Base-by-base conservation (phyloP, 176 grass and related monocot species). In the Elaeis guineensis region DNA sequence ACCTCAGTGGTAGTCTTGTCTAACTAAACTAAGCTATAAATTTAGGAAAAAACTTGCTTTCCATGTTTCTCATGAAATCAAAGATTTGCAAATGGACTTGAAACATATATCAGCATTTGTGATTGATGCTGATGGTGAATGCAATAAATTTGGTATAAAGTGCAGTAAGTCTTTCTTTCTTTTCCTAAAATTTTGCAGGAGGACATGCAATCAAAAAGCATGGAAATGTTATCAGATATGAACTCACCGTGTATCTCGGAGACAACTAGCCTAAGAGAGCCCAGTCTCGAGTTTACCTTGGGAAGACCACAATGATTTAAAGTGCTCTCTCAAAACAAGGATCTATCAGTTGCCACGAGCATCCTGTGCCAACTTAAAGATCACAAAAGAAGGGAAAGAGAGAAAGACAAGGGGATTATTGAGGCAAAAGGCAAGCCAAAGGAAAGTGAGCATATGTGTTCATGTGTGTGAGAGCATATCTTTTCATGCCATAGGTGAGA, bases 281-380 rank as follows among this genome's bases (percentile, higher is more conserved):
- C 78, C 9, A 86, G 73, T 51, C 83, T 86, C n/a, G 83, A 86
- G 71, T 86, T 86, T 53, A 86, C 83, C 21, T 49, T 86, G 25
- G 83, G 83, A 66, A 67, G 58, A 17, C 58, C 58, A 61, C 24
- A 61, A 16, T 21, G 52, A 39, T 12, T 44, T 44, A 44, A 44
- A 44, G 35, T 44, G 35, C 35, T 44, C 9, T 6, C 35, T 44
- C 35, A 44, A 12, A 44, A 12, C 35, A 3, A 12, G 35, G 2
- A 12, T 44, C 2, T 44, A 44, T 44, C 35, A 44, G 8, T 2
- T 44, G 16, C 20, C 66, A 50, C 30, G 24, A 56, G 23, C 23
- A 63, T 15, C 4, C 56, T 29, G 62, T 24, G 19, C 51, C 18
- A 70, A 51, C 23, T 25, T 23, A 20, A 21, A 12, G 19, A 21